Evolutionary conservation across 495 filamentous ascomycete genomes (phyloP).

Genomic region (Xylaria bambusicola): DNA sequence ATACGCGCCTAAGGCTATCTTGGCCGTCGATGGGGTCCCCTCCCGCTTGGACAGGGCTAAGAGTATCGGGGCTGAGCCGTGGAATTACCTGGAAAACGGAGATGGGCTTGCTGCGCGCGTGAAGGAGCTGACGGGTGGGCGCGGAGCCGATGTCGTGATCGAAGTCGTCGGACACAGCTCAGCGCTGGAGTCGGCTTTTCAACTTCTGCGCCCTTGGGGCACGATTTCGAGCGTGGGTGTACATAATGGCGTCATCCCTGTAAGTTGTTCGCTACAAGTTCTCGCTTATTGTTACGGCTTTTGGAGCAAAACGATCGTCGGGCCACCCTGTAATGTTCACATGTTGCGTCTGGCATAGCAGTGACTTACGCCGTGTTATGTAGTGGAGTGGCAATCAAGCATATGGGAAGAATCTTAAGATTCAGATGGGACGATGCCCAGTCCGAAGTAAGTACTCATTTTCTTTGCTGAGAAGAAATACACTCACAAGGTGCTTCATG

Average conservation of each 20-base stretch:
- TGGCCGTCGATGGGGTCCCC: slow-evolving; percentile 48
- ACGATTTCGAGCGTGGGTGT: slow-evolving; percentile 57
- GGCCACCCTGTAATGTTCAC: too few species aligned
- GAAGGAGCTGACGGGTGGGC: slow-evolving; percentile 42
- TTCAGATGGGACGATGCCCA: slow-evolving; percentile 93
- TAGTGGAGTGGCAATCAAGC: slow-evolving; percentile 73
- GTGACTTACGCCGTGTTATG: slow-evolving; percentile 57
- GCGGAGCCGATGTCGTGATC: slow-evolving; percentile 55
- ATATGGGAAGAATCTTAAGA: slow-evolving; percentile 80
- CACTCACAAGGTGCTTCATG: not conserved
- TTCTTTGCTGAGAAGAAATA: not conserved
- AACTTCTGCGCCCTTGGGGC: slow-evolving; percentile 52
- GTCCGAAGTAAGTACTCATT: slow-evolving; percentile 58
- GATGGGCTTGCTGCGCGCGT: slow-evolving; percentile 35
- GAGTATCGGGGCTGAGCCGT: slow-evolving; percentile 43
- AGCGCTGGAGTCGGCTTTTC: slow-evolving; percentile 49
- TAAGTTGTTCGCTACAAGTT: not conserved
- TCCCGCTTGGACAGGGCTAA: slow-evolving; percentile 46
- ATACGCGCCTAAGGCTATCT: slow-evolving; percentile 45
- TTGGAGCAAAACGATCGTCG: too few species aligned
- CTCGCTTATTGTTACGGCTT: too few species aligned
- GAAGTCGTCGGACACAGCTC: slow-evolving; percentile 55
- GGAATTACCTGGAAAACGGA: slow-evolving; percentile 36
- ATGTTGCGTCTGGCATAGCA: slow-evolving; percentile 1
- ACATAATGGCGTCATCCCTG: slow-evolving; percentile 28